Evolutionary conservation across 2,329 filamentous ascomycete genomes (phyloP).

Genomic region (Ophiocordyceps camponoti-leonardi): DNA sequence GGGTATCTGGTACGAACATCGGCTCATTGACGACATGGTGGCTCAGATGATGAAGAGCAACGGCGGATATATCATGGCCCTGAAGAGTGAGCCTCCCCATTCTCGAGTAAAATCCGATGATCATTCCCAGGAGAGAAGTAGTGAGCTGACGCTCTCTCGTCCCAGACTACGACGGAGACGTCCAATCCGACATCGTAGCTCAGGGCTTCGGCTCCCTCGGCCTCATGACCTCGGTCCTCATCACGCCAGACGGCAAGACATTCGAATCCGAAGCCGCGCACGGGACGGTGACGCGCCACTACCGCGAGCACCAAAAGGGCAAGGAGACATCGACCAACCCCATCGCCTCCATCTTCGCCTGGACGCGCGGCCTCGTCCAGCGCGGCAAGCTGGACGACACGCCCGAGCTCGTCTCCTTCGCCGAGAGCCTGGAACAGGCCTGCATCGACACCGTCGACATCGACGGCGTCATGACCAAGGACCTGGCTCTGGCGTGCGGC

Average conservation of each 20-base stretch:
- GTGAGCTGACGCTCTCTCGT: background rate
- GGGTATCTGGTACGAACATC: constrained; percentile 98
- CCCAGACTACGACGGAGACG: constrained; percentile 92
- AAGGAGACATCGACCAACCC: constrained; percentile 96
- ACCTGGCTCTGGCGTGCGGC: constrained; percentile 85
- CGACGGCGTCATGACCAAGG: constrained; percentile 98
- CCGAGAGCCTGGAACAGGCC: constrained; percentile 79
- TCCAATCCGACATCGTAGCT: constrained; percentile 95
- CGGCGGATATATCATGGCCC: constrained; percentile 90
- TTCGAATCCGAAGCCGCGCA: constrained; percentile 97
- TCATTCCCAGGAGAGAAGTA: no score
- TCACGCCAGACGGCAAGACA: constrained; percentile 90
- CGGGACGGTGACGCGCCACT: constrained; percentile 95
- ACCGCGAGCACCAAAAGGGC: constrained; percentile 97
- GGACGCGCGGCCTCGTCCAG: constrained; percentile 88
- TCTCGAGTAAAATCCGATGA: background rate
- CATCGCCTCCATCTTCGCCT: constrained; percentile 97
- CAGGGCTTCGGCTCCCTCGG: constrained; percentile 97
- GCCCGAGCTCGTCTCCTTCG: constrained; percentile 82
- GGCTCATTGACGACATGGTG: constrained; percentile 98
- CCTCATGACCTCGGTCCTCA: constrained; percentile 94
- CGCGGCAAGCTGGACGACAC: constrained; percentile 84
- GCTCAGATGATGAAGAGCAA: constrained; percentile 99
- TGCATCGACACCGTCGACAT: constrained; percentile 88
- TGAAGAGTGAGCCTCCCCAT: constrained; percentile 70